These are phyloP conservation scores for Evansstolkia leycettana DNA, from an alignment of 495 filamentous ascomycete species.

Conservation along the genomic window DNA sequence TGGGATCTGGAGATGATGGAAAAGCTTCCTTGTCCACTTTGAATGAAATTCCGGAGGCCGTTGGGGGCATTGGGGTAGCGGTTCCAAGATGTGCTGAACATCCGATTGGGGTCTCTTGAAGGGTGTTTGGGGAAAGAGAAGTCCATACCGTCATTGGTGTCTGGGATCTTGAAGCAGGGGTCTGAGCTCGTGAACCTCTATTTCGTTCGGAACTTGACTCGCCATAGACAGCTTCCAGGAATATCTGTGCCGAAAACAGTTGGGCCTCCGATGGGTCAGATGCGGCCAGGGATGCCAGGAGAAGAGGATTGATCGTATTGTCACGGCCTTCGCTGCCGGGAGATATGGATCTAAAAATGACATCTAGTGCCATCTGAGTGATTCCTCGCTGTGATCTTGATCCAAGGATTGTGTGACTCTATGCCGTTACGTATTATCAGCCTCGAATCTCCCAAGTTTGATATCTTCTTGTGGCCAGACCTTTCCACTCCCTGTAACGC, in stretches of 20 bases:
- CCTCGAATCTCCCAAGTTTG: neutral
- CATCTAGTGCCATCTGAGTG: slow-evolving; percentile 81
- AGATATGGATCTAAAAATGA: slow-evolving; percentile 70
- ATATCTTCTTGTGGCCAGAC: slow-evolving; percentile 28
- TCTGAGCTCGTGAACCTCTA: slow-evolving; percentile 59
- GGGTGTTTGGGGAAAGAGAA: slow-evolving; percentile 14
- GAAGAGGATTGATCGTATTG: slow-evolving; percentile 40
- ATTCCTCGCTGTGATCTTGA: slow-evolving; percentile 76
- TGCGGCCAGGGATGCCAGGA: slow-evolving; percentile 58
- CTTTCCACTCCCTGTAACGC: slow-evolving; percentile 94
- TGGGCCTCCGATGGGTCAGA: slow-evolving; percentile 77
- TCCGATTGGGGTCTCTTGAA: slow-evolving; percentile 11
- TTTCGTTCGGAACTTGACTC: slow-evolving; percentile 47
- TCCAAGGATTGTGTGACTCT: slow-evolving; percentile 97
- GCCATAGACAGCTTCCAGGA: slow-evolving; percentile 68
- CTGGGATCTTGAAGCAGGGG: slow-evolving; percentile 44
- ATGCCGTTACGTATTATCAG: slow-evolving; percentile 10
- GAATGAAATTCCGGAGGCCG: slow-evolving; percentile 13
- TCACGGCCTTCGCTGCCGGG: slow-evolving; percentile 50
- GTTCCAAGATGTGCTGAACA: slow-evolving; percentile 13
- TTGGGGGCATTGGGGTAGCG: slow-evolving; percentile 13
- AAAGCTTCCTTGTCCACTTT: slow-evolving; percentile 2
- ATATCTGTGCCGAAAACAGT: slow-evolving; percentile 61
- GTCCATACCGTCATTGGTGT: slow-evolving; percentile 34
- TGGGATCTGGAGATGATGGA: slow-evolving; percentile 3